phyloP scores from a whole-genome alignment of 352 stramenopile genomes.

The Globisporangium recalcitrans region DNA sequence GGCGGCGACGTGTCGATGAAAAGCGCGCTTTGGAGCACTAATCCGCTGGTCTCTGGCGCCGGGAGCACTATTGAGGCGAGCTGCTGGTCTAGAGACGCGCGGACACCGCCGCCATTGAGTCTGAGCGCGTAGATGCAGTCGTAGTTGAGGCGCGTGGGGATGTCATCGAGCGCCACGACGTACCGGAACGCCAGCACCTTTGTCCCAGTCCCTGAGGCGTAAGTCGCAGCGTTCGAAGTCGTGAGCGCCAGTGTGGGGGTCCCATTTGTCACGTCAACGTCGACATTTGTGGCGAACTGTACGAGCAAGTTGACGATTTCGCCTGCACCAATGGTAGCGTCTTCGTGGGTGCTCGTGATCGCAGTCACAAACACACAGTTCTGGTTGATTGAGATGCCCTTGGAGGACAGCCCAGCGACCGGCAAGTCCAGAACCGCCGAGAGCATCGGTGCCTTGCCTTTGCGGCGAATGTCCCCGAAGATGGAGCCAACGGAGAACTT shows the following conservation, averaged over 20 bases:
- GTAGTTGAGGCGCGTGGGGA: conserved; percentile 27
- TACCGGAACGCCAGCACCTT: conserved; percentile 46
- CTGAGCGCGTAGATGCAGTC: conserved; percentile 35
- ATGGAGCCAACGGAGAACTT: conserved; percentile 33
- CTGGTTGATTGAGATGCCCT: conserved; percentile 56
- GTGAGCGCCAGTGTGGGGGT: conserved; percentile 34
- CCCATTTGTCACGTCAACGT: conserved; percentile 31
- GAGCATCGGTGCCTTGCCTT: conserved; percentile 29
- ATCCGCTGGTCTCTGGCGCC: conserved; percentile 13
- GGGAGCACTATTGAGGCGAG: conserved; percentile 40
- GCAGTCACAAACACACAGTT: conserved; percentile 25
- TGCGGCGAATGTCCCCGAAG: conserved; percentile 46
- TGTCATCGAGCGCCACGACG: conserved; percentile 37
- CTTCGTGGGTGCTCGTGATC: conserved; percentile 44
- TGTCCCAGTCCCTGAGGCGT: conserved; percentile 37
- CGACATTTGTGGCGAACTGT: conserved; percentile 38
- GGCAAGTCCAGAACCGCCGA: conserved; percentile 41
- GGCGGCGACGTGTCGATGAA: conserved; percentile 35
- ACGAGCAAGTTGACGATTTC: conserved; percentile 61
- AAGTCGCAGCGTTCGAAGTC: conserved; percentile 36
- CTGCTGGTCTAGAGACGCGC: conserved; percentile 11
- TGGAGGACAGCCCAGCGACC: conserved; percentile 31
- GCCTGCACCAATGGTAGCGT: conserved; percentile 43
- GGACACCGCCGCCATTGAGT: conserved; percentile 36
- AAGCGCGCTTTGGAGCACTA: conserved; percentile 21